Conservation (phyloP, 768 basidiomycete species). For the Hydnomerulius pinastri region DNA sequence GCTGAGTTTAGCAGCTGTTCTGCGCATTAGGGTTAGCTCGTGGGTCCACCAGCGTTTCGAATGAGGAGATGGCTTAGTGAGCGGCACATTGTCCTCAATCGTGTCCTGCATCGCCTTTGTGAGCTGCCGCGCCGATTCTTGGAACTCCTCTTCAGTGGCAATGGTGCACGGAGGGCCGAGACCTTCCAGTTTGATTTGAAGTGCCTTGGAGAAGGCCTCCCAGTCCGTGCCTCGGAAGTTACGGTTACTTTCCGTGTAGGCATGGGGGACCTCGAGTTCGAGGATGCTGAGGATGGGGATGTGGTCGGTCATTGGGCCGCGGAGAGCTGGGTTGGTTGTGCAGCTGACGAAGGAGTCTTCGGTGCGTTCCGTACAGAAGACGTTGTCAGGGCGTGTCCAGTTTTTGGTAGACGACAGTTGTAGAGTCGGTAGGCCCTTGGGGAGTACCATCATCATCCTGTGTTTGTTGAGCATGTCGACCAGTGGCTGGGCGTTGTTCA, state of each 20-base stretch:
- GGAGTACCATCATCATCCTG: conserved; percentile 31
- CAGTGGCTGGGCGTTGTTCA: conserved; percentile 8
- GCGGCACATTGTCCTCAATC: conserved; percentile 20
- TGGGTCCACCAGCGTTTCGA: conserved; percentile 36
- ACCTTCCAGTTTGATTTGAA: not conserved
- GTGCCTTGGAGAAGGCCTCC: conserved; percentile 12
- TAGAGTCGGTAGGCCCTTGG: conserved; percentile 29
- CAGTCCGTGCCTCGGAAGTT: conserved; percentile 29
- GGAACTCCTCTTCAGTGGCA: conserved; percentile 5
- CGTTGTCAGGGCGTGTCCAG: conserved; percentile 38
- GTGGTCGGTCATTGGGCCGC: conserved; percentile 33
- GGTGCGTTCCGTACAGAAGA: conserved; percentile 26
- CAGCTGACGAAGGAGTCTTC: conserved; percentile 23
- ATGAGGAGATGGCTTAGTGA: conserved; percentile 17
- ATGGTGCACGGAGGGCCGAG: not conserved
- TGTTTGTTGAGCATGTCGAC: conserved; percentile 19
- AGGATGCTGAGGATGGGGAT: conserved; percentile 31
- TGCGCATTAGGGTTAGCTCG: conserved; percentile 25
- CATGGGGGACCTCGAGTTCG: conserved; percentile 8
- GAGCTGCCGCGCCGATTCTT: conserved; percentile 1
- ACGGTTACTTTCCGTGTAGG: not conserved
- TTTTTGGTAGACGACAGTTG: conserved; percentile 20
- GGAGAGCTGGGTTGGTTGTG: conserved; percentile 9
- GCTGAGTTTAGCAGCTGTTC: conserved; percentile 14
- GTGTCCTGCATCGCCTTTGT: conserved; percentile 15